phyloP scores from a whole-genome alignment of 371 early-diverging fungal genomes.

The Umbelopsis sp. region DNA sequence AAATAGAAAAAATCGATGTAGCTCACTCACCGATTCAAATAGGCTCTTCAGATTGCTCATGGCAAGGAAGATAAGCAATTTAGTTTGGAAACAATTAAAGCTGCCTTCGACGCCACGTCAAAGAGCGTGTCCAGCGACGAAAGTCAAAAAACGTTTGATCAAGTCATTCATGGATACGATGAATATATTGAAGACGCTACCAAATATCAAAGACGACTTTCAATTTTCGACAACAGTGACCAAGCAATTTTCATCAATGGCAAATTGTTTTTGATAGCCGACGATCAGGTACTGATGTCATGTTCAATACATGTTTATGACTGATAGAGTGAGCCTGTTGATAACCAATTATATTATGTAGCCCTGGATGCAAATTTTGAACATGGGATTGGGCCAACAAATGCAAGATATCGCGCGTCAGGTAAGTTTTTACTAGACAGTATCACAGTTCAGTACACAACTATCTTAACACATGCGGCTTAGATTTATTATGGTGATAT shows the following conservation, averaged over 20 bases:
- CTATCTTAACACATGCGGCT: neutral
- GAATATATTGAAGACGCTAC: conserved; percentile 27
- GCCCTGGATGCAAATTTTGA: conserved; percentile 41
- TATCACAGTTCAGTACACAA: neutral
- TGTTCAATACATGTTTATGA: neutral
- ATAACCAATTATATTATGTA: conserved; percentile 3
- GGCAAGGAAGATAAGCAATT: conserved; percentile 12
- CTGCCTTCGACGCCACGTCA: conserved; percentile 16
- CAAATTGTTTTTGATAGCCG: conserved; percentile 61
- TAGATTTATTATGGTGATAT: conserved; percentile 57
- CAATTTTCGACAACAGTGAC: conserved; percentile 27
- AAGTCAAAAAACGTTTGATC: conserved; percentile 31
- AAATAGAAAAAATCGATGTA: neutral
- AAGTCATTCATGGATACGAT: conserved; percentile 32
- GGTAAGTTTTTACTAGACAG: conserved; percentile 22
- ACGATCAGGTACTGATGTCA: conserved; percentile 30
- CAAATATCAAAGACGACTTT: conserved; percentile 41
- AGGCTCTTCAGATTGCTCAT: conserved; percentile 13
- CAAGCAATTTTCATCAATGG: conserved; percentile 83
- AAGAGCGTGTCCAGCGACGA: conserved; percentile 6
- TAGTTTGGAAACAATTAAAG: conserved; percentile 16
- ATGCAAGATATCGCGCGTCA: conserved; percentile 35
- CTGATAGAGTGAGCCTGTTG: neutral
- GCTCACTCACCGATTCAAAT: neutral
- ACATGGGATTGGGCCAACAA: conserved; percentile 37